Conservation (phyloP, 164 flowering plant genomes). For the Stephania yunnanensis region DNA sequence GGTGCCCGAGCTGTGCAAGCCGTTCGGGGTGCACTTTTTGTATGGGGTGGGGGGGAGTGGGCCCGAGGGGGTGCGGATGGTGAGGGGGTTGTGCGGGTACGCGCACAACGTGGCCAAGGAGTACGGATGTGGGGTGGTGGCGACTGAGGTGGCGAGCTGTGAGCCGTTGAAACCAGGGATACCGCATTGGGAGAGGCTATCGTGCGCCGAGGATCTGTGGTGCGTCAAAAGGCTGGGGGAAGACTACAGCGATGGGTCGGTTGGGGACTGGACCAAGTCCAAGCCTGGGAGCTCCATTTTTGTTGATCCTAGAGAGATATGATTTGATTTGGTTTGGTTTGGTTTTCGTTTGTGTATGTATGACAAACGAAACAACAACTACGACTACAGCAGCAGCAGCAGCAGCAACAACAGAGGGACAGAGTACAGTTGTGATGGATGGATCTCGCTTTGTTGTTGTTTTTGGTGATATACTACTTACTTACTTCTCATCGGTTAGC, state of each 20-base stretch:
- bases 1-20: conserved; percentile 69
- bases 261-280: conserved; percentile 98
- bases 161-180: conserved; percentile 71
- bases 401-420: too few species aligned
- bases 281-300: conserved; percentile 69
- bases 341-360: too few species aligned
- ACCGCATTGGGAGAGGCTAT: conserved; percentile 82
- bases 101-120: conserved; percentile 85
- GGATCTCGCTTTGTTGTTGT: too few species aligned
- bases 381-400: too few species aligned
- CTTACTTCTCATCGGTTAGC: too few species aligned
- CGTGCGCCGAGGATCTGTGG: conserved; percentile 88
- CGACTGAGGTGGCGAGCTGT: conserved; percentile 62
- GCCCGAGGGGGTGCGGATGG: conserved; percentile 35
- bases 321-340: neutral
- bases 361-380: too few species aligned
- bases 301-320: conserved; percentile 91
- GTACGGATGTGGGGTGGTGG: conserved; percentile 70
- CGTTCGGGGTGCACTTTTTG: conserved; percentile 82
- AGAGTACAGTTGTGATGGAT: too few species aligned
- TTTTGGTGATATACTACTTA: too few species aligned
- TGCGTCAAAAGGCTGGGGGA: conserved; percentile 82
- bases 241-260: conserved; percentile 73
- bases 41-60: conserved; percentile 97
- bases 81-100: conserved; percentile 48